phyloP scores from a whole-genome alignment of 257 asterid species.

The Solanum medicagineum region DNA sequence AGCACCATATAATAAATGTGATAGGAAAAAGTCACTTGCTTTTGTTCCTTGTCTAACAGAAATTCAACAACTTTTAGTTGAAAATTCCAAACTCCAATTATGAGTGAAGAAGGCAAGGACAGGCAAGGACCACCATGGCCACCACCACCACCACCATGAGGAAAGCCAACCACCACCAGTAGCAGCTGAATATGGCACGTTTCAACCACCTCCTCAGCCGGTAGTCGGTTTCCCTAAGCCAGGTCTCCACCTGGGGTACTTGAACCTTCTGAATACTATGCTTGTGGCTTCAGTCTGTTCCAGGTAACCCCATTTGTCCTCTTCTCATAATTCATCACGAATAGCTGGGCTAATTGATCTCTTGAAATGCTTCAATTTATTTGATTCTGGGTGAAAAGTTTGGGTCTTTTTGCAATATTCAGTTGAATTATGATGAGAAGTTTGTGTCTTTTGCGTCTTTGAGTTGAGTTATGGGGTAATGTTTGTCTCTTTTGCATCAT shows the following conservation, averaged over 20 bases:
- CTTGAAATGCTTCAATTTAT: not conserved
- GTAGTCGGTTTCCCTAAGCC: constrained; percentile 84
- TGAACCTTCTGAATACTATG: constrained; percentile 44
- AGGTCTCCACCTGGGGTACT: constrained; percentile 63
- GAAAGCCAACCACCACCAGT: constrained; percentile 4
- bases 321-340: not conserved
- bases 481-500: not conserved
- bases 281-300: constrained; percentile 74
- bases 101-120: constrained; percentile 46
- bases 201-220: constrained; percentile 59
- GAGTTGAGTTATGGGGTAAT: not conserved
- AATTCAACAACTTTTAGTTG: not conserved
- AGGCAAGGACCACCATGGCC: constrained; percentile 9
- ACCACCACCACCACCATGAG: constrained; percentile 6
- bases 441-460: not conserved
- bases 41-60: not conserved
- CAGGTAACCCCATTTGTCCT: constrained; percentile 27
- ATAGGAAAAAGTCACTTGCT: not conserved
- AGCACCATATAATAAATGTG: not conserved
- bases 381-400: not conserved
- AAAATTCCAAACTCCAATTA: not conserved
- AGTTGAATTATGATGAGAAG: not conserved
- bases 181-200: constrained; percentile 68
- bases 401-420: not conserved
- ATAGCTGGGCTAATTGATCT: not conserved